Evolutionary conservation across 2,329 filamentous ascomycete species (phyloP).

Genomic region (Fusarium graminum): DNA sequence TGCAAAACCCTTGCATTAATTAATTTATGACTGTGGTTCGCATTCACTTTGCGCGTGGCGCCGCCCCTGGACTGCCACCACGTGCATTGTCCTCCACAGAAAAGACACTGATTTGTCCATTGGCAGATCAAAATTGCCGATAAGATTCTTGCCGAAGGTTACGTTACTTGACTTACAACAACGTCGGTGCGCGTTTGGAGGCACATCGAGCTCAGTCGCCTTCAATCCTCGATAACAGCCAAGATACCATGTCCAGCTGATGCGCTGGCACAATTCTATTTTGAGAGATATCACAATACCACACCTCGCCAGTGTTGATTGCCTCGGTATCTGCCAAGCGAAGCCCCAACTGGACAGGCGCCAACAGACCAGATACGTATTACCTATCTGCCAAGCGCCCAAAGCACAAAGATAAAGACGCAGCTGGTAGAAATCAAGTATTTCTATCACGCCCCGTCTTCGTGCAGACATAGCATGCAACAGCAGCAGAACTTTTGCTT

Average conservation of each 20-base stretch:
- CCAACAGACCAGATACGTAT: background rate
- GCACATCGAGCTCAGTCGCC: background rate
- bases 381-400: constrained; percentile 11
- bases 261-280: constrained; percentile 4
- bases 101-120: background rate
- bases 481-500: constrained; percentile 32
- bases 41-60: background rate
- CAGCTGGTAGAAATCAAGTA: constrained; percentile 7
- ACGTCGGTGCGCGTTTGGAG: background rate
- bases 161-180: background rate
- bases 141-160: background rate
- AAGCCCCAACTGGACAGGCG: constrained; percentile 2
- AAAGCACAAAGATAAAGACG: constrained; percentile 11
- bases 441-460: background rate
- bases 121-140: constrained; percentile 2
- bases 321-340: constrained; percentile 4
- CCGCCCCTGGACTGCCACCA: background rate
- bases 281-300: background rate
- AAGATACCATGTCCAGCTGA: background rate
- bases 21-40: background rate
- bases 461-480: background rate
- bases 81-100: background rate
- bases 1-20: constrained; percentile 8
- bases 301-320: background rate
- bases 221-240: background rate